Conservation (phyloP, 306 rosid species). For the Prunus mongolica region DNA sequence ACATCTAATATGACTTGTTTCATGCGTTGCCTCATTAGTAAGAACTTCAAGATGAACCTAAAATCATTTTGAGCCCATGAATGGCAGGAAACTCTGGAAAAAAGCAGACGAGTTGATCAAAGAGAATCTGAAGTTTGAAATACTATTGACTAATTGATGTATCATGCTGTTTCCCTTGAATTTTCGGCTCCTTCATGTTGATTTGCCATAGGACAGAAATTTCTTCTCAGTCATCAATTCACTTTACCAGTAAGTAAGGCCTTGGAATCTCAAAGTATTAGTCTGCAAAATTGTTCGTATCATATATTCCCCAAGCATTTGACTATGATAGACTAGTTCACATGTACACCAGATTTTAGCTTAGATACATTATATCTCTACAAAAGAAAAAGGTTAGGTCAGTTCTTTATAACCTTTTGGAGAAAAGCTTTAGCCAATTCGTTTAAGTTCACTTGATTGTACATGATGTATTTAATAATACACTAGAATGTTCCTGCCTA, state of each 20-base stretch:
- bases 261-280: neutral
- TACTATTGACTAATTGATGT: constrained; percentile 1
- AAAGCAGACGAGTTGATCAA: constrained; percentile 23
- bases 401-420: too few relatives aligned
- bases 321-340: neutral
- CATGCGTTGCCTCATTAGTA: constrained; percentile 11
- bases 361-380: neutral
- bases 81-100: constrained; percentile 42
- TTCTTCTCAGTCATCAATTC: constrained; percentile 14
- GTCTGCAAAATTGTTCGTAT: neutral
- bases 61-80: constrained; percentile 11
- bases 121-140: constrained; percentile 24
- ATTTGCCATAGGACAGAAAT: constrained; percentile 7
- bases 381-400: too few relatives aligned
- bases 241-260: constrained; percentile 36
- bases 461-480: neutral
- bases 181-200: constrained; percentile 9
- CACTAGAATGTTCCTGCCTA: too few relatives aligned
- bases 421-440: too few relatives aligned
- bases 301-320: neutral
- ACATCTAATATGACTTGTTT: neutral
- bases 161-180: constrained; percentile 7
- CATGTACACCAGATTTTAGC: neutral
- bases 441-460: too few relatives aligned
- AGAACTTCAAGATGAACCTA: neutral